These are phyloP conservation scores for Kwoniella bestiolae DNA, from an alignment of 768 basidiomycete genomes.

Conservation along the genomic window DNA sequence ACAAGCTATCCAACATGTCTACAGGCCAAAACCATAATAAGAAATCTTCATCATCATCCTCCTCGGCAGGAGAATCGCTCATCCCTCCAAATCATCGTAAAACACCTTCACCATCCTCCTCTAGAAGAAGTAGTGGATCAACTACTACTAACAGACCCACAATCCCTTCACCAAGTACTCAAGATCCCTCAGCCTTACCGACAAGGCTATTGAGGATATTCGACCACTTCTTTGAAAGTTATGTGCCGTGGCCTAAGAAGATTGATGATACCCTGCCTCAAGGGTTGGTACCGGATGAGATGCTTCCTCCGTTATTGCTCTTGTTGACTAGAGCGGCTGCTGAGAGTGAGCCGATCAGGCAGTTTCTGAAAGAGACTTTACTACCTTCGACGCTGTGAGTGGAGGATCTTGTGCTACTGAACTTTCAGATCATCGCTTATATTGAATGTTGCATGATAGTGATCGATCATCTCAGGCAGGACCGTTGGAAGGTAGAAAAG, in stretches of 20 bases:
- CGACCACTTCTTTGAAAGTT: slow-evolving; percentile 31
- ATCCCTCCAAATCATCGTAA: slow-evolving; percentile 12
- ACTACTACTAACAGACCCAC: neutral
- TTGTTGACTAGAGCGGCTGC: slow-evolving; percentile 73
- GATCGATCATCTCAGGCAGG: slow-evolving; percentile 68
- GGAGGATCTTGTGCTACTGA: too few species aligned
- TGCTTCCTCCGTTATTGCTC: slow-evolving; percentile 74
- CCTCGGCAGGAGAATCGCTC: slow-evolving; percentile 10
- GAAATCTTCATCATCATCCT: slow-evolving; percentile 10
- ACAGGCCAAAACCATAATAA: neutral
- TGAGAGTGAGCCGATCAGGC: slow-evolving; percentile 66
- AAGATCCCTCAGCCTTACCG: slow-evolving; percentile 32
- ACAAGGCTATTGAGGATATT: slow-evolving; percentile 34
- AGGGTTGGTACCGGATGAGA: slow-evolving; percentile 73
- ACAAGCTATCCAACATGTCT: slow-evolving; percentile 30
- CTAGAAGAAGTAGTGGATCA: slow-evolving; percentile 8
- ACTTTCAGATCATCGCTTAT: too few species aligned
- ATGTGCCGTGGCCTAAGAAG: slow-evolving; percentile 32
- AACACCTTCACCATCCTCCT: slow-evolving; percentile 21
- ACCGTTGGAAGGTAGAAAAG: slow-evolving; percentile 73
- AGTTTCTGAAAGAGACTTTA: slow-evolving; percentile 69
- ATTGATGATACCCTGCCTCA: slow-evolving; percentile 40
- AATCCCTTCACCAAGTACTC: slow-evolving; percentile 9
- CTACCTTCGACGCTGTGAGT: slow-evolving; percentile 71
- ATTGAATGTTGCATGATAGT: slow-evolving; percentile 40